Base-by-base conservation (phyloP, 2,329 filamentous ascomycete genomes). In the Cladophialophora bantiana region DNA sequence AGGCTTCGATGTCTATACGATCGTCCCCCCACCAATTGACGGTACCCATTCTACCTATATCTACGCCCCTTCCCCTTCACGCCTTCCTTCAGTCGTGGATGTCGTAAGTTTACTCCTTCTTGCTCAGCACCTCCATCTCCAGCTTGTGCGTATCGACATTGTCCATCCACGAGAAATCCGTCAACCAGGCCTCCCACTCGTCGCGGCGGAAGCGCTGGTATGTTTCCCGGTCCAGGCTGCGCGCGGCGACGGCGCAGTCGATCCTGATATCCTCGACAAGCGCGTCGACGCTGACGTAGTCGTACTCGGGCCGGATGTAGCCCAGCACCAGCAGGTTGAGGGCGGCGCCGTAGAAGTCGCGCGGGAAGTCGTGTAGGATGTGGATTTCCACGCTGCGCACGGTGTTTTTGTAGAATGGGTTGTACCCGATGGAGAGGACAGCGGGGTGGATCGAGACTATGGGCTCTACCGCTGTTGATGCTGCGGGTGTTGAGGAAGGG, bases 361-460 rank as follows among this genome's bases (percentile, higher is more conserved):
- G 81, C 78, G 70, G 68, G 80, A 82, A 61, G 71, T 76, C 13
- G 75, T 76, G 66, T 15, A 99, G 86, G 62, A 99, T 86, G 81
- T 97, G 93, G 64, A 96, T 93, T 84, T 97, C 93, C 7, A 81
- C 78, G 83, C 85, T 76, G 95, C 93, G 69, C 88, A 92, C 69
- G 92, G 86, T 89, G 84, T 99, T 98, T 78, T 94, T 93, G 85
- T 97, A 99, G 81, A 94, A 98, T 0, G 95, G 95, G 80, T 98
- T 99, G 86, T 94, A 98, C 53, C 95, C 95, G 72, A 97, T 94
- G 68, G 89, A 92, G 89, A 97, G 91, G 71, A 96, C 93, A 86
- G 96, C 95, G 0, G 92, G 92, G 78, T 90, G 92, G 64, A 95
- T 62, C 15, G 53, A 18, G 10, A 50, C 62, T 9, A 50, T 7